Evolutionary conservation across 129 eudicot genomes (phyloP).

Genomic region (Silybum marianum): DNA sequence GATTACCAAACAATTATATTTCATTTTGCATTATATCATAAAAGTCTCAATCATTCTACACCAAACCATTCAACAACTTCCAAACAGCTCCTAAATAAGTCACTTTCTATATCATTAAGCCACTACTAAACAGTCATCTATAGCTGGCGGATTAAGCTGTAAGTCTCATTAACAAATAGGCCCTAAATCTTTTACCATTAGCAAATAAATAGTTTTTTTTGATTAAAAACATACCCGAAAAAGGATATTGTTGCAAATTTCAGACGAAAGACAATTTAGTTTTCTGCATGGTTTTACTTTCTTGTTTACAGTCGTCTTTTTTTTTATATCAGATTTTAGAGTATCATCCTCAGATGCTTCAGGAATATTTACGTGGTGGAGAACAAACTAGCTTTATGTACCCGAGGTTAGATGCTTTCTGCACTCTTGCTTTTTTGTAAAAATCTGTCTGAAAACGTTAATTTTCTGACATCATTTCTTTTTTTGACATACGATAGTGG

Average conservation of each 20-base stretch:
- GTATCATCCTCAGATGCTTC: constrained; percentile 97
- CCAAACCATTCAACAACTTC: no score
- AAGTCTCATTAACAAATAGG: no score
- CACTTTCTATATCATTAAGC: no score
- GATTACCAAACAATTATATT: no score
- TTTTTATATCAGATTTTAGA: constrained; percentile 69
- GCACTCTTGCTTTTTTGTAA: not conserved
- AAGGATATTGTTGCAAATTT: not conserved
- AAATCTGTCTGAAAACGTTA: constrained; percentile 9
- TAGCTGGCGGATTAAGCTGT: no score
- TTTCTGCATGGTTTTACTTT: not conserved
- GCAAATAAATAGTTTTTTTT: not conserved
- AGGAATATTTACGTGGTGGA: constrained; percentile 83
- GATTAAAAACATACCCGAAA: not conserved
- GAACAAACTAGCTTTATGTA: constrained; percentile 96
- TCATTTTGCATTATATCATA: no score
- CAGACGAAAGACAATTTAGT: no score
- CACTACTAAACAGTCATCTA: no score
- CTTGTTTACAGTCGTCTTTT: constrained; percentile 12
- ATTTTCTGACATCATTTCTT: not conserved
- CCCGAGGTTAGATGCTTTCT: constrained; percentile 69
- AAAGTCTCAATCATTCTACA: no score
- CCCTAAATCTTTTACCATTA: no score
- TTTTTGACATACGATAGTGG: constrained; percentile 50
- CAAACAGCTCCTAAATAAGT: no score